These are phyloP conservation scores for Agaricus blazei DNA, from an alignment of 768 basidiomycete species.

Conservation along the genomic window DNA sequence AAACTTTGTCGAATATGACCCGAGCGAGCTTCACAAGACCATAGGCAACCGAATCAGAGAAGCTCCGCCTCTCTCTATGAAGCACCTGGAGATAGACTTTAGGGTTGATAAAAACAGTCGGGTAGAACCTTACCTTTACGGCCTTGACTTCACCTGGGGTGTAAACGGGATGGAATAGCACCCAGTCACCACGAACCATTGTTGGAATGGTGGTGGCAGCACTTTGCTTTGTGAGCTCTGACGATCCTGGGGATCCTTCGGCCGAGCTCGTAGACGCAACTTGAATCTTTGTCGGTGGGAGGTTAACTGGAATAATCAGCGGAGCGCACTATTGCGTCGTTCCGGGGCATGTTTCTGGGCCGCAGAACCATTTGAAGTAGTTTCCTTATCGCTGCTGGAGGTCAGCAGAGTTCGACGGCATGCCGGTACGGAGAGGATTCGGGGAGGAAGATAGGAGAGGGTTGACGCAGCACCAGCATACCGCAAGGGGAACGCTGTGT, in stretches of 20 bases:
- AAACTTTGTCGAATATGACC: conserved; percentile 75
- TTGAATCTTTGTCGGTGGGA: background rate
- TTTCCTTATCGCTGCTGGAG: background rate
- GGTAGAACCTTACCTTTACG: conserved; percentile 47
- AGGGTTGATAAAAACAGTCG: background rate
- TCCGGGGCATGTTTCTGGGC: conserved; percentile 15
- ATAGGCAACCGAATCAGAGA: conserved; percentile 71
- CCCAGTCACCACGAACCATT: conserved; percentile 75
- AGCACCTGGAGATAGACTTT: conserved; percentile 47
- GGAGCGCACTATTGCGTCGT: conserved; percentile 11
- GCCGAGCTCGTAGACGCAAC: background rate
- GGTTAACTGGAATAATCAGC: background rate
- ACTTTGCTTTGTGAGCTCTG: conserved; percentile 32
- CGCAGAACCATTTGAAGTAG: conserved; percentile 5
- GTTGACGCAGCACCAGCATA: background rate
- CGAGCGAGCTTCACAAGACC: conserved; percentile 57
- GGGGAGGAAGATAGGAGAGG: background rate
- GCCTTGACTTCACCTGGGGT: conserved; percentile 65
- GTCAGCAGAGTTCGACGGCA: conserved; percentile 4
- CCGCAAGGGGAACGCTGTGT: background rate
- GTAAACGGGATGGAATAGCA: conserved; percentile 92
- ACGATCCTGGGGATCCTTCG: background rate
- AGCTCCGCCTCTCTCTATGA: conserved; percentile 54
- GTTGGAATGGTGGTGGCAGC: conserved; percentile 51
- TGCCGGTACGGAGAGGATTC: background rate